These are phyloP conservation scores for Ceriops zippeliana DNA, from an alignment of 345 rosid species.

Conservation along the genomic window DNA sequence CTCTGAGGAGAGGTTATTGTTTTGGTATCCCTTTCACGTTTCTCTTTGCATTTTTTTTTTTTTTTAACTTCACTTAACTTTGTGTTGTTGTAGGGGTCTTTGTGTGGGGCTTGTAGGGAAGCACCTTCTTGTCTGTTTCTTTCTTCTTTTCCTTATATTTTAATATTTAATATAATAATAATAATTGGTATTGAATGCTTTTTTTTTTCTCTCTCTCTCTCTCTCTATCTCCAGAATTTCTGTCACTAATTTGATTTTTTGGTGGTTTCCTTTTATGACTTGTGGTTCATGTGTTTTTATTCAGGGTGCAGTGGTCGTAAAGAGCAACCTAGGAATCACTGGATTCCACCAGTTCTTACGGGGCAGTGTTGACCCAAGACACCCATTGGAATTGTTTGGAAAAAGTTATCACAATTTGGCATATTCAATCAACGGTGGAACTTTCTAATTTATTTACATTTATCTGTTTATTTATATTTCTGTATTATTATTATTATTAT, in stretches of 20 bases:
- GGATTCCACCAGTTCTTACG: constrained; percentile 16
- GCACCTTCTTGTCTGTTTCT: constrained; percentile 45
- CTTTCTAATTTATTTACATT: background rate
- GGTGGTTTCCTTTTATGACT: constrained; percentile 51
- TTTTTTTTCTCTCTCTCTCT: too few relatives aligned
- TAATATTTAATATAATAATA: background rate
- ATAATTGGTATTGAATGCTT: background rate
- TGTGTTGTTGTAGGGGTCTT: constrained; percentile 43
- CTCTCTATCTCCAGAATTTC: background rate
- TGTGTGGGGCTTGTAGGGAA: constrained; percentile 41
- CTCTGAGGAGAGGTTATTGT: constrained; percentile 28
- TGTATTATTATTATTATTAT: too few relatives aligned
- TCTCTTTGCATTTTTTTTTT: constrained; percentile 16
- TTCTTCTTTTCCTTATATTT: constrained; percentile 4
- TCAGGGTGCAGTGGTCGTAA: constrained; percentile 46
- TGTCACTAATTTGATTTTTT: constrained; percentile 10
- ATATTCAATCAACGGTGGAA: constrained; percentile 1
- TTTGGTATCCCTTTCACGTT: constrained; percentile 46
- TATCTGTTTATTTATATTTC: background rate
- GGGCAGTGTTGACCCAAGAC: constrained; percentile 31
- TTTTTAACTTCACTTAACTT: background rate
- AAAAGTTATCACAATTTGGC: constrained; percentile 26
- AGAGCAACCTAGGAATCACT: constrained; percentile 66
- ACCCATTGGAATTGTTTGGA: constrained; percentile 18
- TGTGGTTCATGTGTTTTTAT: constrained; percentile 43